Conservation (phyloP, 768 basidiomycete genomes). For the Mycena metata region DNA sequence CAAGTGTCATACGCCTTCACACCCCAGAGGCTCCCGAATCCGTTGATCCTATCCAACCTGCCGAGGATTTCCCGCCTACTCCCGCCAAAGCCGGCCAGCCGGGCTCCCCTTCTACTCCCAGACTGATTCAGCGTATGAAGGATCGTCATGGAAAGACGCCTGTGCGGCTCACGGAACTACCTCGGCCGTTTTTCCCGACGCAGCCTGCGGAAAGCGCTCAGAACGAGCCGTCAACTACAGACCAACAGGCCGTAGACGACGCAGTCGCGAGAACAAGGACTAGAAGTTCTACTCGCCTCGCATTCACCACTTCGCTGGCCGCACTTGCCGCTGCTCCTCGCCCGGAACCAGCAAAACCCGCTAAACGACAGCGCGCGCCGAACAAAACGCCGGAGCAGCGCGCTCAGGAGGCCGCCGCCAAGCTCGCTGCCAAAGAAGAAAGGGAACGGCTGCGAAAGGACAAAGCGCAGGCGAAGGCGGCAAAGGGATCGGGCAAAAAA, state of each 20-base stretch:
- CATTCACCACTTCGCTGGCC: conserved; percentile 39
- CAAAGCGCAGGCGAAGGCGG: conserved; percentile 26
- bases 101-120: conserved; percentile 43
- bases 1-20: conserved; percentile 1
- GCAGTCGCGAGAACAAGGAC: conserved; percentile 11
- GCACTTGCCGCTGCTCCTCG: conserved; percentile 21
- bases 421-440: conserved; percentile 34
- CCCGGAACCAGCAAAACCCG: conserved; percentile 40
- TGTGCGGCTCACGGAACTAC: conserved; percentile 25
- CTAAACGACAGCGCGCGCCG: conserved; percentile 34
- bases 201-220: background rate
- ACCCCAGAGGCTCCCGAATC: conserved; percentile 8
- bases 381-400: conserved; percentile 41
- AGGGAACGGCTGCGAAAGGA: conserved; percentile 22
- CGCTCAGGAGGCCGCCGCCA: conserved; percentile 40
- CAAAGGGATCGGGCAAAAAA: conserved; percentile 26
- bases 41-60: conserved; percentile 61
- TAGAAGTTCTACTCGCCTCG: conserved; percentile 38
- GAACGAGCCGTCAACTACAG: background rate
- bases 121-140: conserved; percentile 59
- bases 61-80: conserved; percentile 49
- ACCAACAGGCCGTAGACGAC: background rate
- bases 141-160: conserved; percentile 52
- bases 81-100: conserved; percentile 27
- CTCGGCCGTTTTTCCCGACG: conserved; percentile 17